Evolutionary conservation across 2,329 filamentous ascomycete species (phyloP), one percentile per base, ranked within the genome.

Genomic region (Epicoccum nigrum): DNA sequence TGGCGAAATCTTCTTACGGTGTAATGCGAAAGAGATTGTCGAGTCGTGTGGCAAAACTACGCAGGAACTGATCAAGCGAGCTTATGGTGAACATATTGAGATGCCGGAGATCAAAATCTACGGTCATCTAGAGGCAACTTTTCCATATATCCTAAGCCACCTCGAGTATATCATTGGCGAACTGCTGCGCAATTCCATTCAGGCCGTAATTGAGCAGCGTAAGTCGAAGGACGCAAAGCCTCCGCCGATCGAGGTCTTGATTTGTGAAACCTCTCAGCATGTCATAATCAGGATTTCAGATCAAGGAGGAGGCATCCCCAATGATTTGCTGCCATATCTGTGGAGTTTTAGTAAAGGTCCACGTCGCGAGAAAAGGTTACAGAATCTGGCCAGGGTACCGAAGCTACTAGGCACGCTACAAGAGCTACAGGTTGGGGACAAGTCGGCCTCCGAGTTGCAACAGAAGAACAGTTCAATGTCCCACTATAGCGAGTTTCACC

Each of bases 301-400:
- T 69, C 92, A 92, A 70, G 94, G 93, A 40, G 94, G 95, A 55
- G 94, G 95, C 28, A 90, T 99, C 45, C 87, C 92, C 1, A 85
- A 86, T 40, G 90, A 94, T 34, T 85, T 93, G 51, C 78, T 97
- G 17, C 92, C 93, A 0, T 89, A 95, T 69, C 81, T 99, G 5
- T 99, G 95, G 94, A 96, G 92, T 20, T 99, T 99, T 72, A 92
- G 87, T 74, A 97, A 97, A 75, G 93, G 93, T 0, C 91, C 92
- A 2, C 85, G 90, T 28, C 89, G 86, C 51, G 81, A 87, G 59
- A 83, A 85, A 54, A 85, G 91, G 4, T 81, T 97, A n/a, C 81
- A 90, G 63, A 97, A 97, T 70, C 82, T 99, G 7, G 85, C 84
- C 9, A 86, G 88, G 58, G 93, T 99, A 2, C 94, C 94, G 3